Evolutionary conservation across 164 flowering plant genomes (phyloP), one percentile per base, ranked within the genome.

Genomic region (Umbellularia californica): DNA sequence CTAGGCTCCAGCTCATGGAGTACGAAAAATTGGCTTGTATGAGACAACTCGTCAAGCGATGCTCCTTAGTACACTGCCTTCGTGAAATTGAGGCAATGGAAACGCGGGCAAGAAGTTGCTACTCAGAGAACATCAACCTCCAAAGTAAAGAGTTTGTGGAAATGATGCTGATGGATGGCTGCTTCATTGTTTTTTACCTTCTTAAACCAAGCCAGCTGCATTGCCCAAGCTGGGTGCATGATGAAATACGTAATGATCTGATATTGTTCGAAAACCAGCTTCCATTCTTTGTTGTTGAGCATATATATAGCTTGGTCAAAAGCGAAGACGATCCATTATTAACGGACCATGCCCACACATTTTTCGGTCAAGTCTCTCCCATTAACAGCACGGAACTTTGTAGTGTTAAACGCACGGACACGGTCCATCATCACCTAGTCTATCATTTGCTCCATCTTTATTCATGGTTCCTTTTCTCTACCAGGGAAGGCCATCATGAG

Each of bases 21-120:
- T 70, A 77, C 6, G 87, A 84, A 58, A 86, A 88, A 66, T 81
- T 82, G 84, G 81, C 82, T 0, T 78, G 80, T 20, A 77, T 86
- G 7, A 55, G 79, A 5, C 3, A 27, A 4, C 0, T 79, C 6
- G 72, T 85, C 58, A 50, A 17, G 68, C 77, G 14, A 65, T 74
- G 10, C 74, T 80, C 2, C 75, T 80, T 64, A 75, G 80, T 17
- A 3, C 69, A 77, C 70, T 80, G n/a, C 80, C 80, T 78, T 60
- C 65, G 6, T 74, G 73, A 52, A 23, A 71, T 83, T 30, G 74
- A 66, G 68, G 79, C 70, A 6, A 64, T 85, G 2, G 92, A 87
- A 79, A 83, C 13, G 1, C 11, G 5, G 68, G 71, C 65, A 17
- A n/a, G 52, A 22, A 55, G 19, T 1, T 68, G 71, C 52, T 67